Base-by-base conservation (phyloP, 495 filamentous ascomycete species). In the Penicillium simplicissimum region DNA sequence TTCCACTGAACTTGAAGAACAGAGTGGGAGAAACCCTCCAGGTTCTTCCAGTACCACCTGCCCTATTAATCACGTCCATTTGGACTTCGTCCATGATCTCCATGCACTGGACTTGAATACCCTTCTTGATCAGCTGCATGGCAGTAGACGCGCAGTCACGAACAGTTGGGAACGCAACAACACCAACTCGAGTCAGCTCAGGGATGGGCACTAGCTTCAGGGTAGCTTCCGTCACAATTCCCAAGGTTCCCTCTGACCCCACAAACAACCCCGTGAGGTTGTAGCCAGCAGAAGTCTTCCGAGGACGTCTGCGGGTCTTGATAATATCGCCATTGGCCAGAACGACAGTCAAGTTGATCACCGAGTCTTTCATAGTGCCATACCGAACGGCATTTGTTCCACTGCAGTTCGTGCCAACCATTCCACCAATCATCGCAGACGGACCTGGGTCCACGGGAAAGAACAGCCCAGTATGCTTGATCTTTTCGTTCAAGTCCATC, bases 291-390 rank as follows among this genome's bases (percentile, higher is more conserved):
- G 84, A 88, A 36, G 86, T 90, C 77, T 97, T 97, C 47, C 85
- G 76, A 0, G 79, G 77, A 14, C 79, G 76, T 67, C 68, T 71
- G 28, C 77, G 70, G 5, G 94, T 97, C 76, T 96, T 96, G 72
- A 98, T 92, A 35, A 97, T 77, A 7, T 88, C 91, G 43, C 95
- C 94, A 72, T 98, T 93, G 4, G 94, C 93, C 42, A 97, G 79
- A 0, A 98, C 95, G 11, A 96, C 91, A 0, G 94, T 98, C 25
- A 98, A 77, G 49, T 85, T 88, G 28, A 97, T 77, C 0, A 97
- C 94, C 92, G 93, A 97, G 68, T 98, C 94, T 63, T 91, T 87
- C 94, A 97, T 98, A 0, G 94, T 96, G 1, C 94, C 94, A 71
- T 97, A 98, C 25, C 91, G 83, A 67, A 96, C 93, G 15, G 94